Evolutionary conservation across 345 rosid species (phyloP).

Genomic region (Nasturtium officinale): DNA sequence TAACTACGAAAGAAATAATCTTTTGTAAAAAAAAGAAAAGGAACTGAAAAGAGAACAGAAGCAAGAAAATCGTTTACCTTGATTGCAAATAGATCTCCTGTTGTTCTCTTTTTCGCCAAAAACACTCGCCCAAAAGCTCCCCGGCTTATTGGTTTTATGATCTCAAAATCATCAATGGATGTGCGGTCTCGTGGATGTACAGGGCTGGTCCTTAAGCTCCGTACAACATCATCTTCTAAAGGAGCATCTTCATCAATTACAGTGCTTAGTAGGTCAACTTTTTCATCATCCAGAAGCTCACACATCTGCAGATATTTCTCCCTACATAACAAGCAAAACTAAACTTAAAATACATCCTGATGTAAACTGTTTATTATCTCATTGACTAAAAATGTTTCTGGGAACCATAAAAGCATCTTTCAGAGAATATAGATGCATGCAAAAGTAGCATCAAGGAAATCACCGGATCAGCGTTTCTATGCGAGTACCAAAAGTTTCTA

Average conservation of each 20-base stretch:
- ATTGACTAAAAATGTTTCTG: neutral
- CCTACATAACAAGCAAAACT: constrained; percentile 51
- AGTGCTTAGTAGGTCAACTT: constrained; percentile 80
- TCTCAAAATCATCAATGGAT: constrained; percentile 96
- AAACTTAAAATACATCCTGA: constrained; percentile 13
- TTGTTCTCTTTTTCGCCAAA: constrained; percentile 94
- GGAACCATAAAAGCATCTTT: constrained; percentile 11
- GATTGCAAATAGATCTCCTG: constrained; percentile 98
- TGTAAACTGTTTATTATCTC: neutral
- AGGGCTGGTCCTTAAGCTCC: constrained; percentile 96
- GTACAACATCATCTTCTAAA: constrained; percentile 94
- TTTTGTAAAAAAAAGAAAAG: constrained; percentile 4
- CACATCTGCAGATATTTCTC: constrained; percentile 97
- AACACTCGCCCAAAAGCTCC: constrained; percentile 99
- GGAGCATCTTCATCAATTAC: constrained; percentile 95
- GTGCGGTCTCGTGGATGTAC: constrained; percentile 92
- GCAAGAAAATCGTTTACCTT: constrained; percentile 57
- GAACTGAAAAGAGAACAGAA: constrained; percentile 12
- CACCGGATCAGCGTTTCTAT: constrained; percentile 92
- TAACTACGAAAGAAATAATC: neutral
- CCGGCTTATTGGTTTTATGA: constrained; percentile 98
- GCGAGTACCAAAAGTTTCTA: constrained; percentile 93
- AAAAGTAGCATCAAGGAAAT: constrained; percentile 38
- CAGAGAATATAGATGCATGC: constrained; percentile 12
- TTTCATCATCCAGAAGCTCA: constrained; percentile 89